Conservation (phyloP, 2,329 filamentous ascomycete genomes). For the Exophiala calicioides region DNA sequence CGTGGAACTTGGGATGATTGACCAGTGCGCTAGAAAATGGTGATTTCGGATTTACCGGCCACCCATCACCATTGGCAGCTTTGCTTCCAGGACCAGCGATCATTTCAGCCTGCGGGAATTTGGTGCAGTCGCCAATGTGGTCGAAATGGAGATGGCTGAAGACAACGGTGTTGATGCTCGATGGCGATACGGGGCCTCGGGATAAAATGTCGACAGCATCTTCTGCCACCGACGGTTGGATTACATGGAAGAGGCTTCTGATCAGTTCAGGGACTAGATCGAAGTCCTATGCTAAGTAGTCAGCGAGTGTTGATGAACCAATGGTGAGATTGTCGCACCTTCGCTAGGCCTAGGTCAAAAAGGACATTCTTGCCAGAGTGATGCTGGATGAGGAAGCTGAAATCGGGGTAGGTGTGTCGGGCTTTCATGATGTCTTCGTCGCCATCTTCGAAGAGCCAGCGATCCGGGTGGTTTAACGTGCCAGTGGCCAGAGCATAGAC, state of each 20-base stretch:
- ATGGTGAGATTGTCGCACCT: constrained; percentile 14
- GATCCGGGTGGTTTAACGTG: constrained; percentile 1
- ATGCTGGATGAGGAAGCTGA: constrained; percentile 51
- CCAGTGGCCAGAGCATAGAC: constrained; percentile 5
- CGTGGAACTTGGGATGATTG: constrained; percentile 37
- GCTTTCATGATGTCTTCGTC: constrained; percentile 3
- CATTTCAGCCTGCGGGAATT: constrained; percentile 51
- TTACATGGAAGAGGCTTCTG: neutral
- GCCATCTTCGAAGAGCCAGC: constrained; percentile 12
- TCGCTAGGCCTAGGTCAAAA: constrained; percentile 40
- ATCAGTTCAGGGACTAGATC: constrained; percentile 3
- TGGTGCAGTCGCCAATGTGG: constrained; percentile 53
- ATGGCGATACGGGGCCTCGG: constrained; percentile 9
- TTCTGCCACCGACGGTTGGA: constrained; percentile 14
- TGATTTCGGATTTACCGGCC: constrained; percentile 41
- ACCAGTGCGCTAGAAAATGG: constrained; percentile 10
- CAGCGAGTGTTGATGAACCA: too few relatives aligned
- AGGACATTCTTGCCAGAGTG: constrained; percentile 33
- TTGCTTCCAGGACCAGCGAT: constrained; percentile 58
- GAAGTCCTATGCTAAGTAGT: neutral
- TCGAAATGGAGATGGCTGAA: constrained; percentile 37
- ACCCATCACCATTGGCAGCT: constrained; percentile 48
- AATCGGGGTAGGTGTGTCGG: constrained; percentile 3
- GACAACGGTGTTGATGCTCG: constrained; percentile 20
- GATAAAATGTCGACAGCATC: constrained; percentile 21